These are phyloP conservation scores for Lipomyces starkeyi DNA, from an alignment of 805 yeast genomes.

Conservation along the genomic window DNA sequence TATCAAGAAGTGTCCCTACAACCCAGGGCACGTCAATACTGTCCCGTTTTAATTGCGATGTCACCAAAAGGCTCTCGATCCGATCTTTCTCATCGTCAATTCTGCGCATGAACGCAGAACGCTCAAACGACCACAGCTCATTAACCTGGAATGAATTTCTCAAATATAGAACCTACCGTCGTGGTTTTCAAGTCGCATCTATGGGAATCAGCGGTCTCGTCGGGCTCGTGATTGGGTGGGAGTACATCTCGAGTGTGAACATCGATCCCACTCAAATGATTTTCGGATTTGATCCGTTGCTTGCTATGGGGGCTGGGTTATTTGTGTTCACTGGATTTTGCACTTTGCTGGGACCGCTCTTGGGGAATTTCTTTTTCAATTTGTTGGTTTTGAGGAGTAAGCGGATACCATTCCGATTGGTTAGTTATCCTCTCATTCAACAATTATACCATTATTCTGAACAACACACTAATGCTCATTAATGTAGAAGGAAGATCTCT, in stretches of 20 bases:
- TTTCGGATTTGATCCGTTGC: slow-evolving; percentile 87
- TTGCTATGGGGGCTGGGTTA: slow-evolving; percentile 77
- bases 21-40: not conserved
- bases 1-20: not conserved
- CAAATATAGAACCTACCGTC: slow-evolving; percentile 72
- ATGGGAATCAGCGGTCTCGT: slow-evolving; percentile 70
- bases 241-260: slow-evolving; percentile 76
- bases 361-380: slow-evolving; percentile 76
- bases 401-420: slow-evolving; percentile 24
- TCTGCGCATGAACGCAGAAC: not conserved
- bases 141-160: slow-evolving; percentile 84
- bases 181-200: slow-evolving; percentile 68
- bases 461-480: not conserved
- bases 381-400: slow-evolving; percentile 17
- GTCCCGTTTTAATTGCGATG: not conserved
- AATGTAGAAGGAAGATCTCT: slow-evolving; percentile 66
- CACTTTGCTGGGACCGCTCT: slow-evolving; percentile 77
- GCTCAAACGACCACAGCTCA: slow-evolving; percentile 12
- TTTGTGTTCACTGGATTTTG: slow-evolving; percentile 77
- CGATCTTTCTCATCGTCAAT: not conserved
- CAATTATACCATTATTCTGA: not conserved
- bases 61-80: not conserved
- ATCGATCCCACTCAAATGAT: slow-evolving; percentile 86
- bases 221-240: slow-evolving; percentile 74
- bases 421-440: slow-evolving; percentile 46